phyloP scores from a whole-genome alignment of 495 filamentous ascomycete species.

The Penicillium steckii region DNA sequence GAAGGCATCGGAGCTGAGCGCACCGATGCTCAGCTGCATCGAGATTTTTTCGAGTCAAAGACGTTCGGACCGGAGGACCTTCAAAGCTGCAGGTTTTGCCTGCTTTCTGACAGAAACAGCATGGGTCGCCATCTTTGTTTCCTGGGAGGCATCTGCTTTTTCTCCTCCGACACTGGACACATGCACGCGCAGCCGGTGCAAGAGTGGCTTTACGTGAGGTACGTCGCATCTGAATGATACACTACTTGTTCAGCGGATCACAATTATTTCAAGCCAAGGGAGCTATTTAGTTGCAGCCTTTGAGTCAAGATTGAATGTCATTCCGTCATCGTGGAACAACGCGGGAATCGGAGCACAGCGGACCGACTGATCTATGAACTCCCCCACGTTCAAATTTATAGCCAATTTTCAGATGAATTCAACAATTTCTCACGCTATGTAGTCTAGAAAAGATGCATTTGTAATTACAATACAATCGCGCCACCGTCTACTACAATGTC shows the following conservation, averaged over 20 bases:
- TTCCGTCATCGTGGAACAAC: slow-evolving; percentile 9
- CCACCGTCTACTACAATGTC: slow-evolving; percentile 60
- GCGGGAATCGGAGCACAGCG: slow-evolving; percentile 6
- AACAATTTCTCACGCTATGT: too few relatives aligned
- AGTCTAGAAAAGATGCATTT: neutral
- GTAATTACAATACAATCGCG: slow-evolving; percentile 12
- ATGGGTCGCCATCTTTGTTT: slow-evolving; percentile 17
- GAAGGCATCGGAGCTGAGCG: slow-evolving; percentile 3
- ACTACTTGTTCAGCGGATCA: neutral
- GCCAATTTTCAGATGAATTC: too few relatives aligned
- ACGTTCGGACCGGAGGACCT: slow-evolving; percentile 16
- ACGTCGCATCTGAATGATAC: neutral
- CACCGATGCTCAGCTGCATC: slow-evolving; percentile 20
- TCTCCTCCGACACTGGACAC: slow-evolving; percentile 10
- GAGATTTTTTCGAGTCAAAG: slow-evolving; percentile 26
- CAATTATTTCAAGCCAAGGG: too few relatives aligned
- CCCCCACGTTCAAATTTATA: too few relatives aligned
- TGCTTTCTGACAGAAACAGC: slow-evolving; percentile 20
- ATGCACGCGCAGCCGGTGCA: neutral
- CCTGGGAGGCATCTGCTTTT: slow-evolving; percentile 1
- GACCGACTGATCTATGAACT: slow-evolving; percentile 1
- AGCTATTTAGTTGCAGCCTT: too few relatives aligned
- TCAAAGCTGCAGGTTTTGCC: slow-evolving; percentile 19
- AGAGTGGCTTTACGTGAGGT: neutral
- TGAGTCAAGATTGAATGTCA: neutral